Base-by-base conservation (phyloP, 2,329 filamentous ascomycete genomes). In the Aspergillus sergii region DNA sequence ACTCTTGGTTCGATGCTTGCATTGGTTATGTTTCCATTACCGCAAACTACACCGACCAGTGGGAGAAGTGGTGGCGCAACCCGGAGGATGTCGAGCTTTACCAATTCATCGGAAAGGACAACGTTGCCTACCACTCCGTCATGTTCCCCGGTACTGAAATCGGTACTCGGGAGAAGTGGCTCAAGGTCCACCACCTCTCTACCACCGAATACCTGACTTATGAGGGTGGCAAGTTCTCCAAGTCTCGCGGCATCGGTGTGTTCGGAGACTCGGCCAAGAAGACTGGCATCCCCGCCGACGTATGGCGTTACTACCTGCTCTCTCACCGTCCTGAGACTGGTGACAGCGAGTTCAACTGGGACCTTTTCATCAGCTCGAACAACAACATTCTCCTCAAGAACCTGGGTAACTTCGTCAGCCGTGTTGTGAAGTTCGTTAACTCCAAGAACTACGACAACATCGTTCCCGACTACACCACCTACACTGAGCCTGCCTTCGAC, bases 21-120 rank as follows among this genome's bases (percentile, higher is more conserved):
- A 95, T 97, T 73, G 94, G 94, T 23, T 97, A 97, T 76, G 89
- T 93, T n/a, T 96, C 93, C 1, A 97, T 97, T 70, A 97, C 94
- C 1, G 92, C 92, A 67, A 93, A 88, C 71, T 96, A 96, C 78
- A 97, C 93, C 6, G 85, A 89, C 51, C 72, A 96, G 66, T 97
- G 94, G 94, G 89, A 96, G 81, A 86, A 92, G 74, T 97, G 94
- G 94, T 97, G 94, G 94, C 89, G 91, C 74, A 91, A 96, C 76
- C 92, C 93, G 0, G 90, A 96, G 51, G 85, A 96, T 39, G 93
- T 97, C 55, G 87, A 90, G 74, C 86, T 97, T 14, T 97, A 95
- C 78, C 94, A 97, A 81, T 96, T 97, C 84, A 92, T 97, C 88
- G 94, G 94, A 80, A 97, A 97, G 78, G 91, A 94, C 77, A 94